These are phyloP conservation scores for Mesembryanthemum crystallinum DNA, from an alignment of 148 eudicot species.

Conservation along the genomic window DNA sequence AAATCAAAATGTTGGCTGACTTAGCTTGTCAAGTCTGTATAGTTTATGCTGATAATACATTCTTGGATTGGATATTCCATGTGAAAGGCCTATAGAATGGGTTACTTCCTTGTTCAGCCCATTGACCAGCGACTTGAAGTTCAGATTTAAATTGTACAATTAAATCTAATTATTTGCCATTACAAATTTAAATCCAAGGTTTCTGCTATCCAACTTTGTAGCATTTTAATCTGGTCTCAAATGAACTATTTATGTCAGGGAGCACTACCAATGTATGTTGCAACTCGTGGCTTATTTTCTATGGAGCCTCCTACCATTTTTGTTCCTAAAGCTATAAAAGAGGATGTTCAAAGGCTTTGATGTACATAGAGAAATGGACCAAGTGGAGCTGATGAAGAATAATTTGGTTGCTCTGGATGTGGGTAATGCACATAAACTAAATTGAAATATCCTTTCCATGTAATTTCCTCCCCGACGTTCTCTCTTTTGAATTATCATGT, in stretches of 20 bases:
- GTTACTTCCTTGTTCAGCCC: background rate
- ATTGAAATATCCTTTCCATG: background rate
- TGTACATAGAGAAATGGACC: slow-evolving; percentile 85
- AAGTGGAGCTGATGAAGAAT: slow-evolving; percentile 79
- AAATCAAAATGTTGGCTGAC: background rate
- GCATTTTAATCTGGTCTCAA: background rate
- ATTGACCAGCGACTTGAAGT: background rate
- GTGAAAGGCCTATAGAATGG: background rate
- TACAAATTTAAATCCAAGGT: too few species aligned
- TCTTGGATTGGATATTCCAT: too few species aligned
- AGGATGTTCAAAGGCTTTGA: slow-evolving; percentile 71
- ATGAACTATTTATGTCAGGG: slow-evolving; percentile 42
- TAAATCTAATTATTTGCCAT: too few species aligned
- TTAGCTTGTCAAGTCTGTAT: background rate
- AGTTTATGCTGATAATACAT: background rate
- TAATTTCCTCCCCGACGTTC: background rate
- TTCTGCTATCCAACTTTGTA: background rate
- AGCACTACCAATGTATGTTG: slow-evolving; percentile 94
- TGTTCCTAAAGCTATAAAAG: slow-evolving; percentile 69
- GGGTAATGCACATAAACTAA: slow-evolving; percentile 43
- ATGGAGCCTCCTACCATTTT: slow-evolving; percentile 88
- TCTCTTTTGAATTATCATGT: background rate
- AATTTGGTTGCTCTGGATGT: slow-evolving; percentile 66
- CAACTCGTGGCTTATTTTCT: slow-evolving; percentile 78
- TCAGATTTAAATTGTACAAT: background rate